Evolutionary conservation across 148 eudicot genomes (phyloP), one percentile per base, ranked within the genome.

Genomic region (Limonium bicolor): DNA sequence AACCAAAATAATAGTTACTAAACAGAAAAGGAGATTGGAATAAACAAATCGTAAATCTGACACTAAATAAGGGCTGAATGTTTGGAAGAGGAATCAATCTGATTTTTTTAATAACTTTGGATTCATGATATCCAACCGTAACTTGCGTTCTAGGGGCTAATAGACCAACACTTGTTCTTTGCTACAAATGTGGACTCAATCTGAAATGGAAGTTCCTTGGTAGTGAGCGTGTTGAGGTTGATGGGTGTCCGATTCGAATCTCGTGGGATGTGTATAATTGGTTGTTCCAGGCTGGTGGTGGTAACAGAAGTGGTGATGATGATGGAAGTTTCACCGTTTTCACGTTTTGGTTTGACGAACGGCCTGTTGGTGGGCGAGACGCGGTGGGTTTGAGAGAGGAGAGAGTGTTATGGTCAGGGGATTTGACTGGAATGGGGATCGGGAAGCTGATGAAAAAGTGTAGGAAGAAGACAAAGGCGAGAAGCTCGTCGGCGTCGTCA

Each of bases 121-220:
- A n/a, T n/a, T n/a, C n/a, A n/a, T n/a, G n/a, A n/a, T n/a, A n/a
- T n/a, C n/a, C n/a, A n/a, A n/a, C n/a, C n/a, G n/a, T n/a, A n/a
- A n/a, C n/a, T n/a, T n/a, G n/a, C n/a, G n/a, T n/a, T n/a, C n/a
- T n/a, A n/a, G n/a, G n/a, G n/a, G n/a, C n/a, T n/a, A n/a, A n/a
- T n/a, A n/a, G n/a, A n/a, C n/a, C n/a, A n/a, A n/a, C n/a, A n/a
- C n/a, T n/a, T n/a, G n/a, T n/a, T n/a, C n/a, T n/a, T n/a, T n/a
- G n/a, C n/a, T n/a, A n/a, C n/a, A n/a, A n/a, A n/a, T n/a, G n/a
- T n/a, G n/a, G n/a, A n/a, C n/a, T n/a, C n/a, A n/a, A 86, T 51
- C 38, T 86, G 37, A 71, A 66, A 29, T 86, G 95, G 95, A 80
- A 80, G 28, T 86, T 86, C 55, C 69, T 92, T 1, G 95, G 95